Conservation (phyloP, 768 basidiomycete species). For the Tylopilus rubrobrunneus region DNA sequence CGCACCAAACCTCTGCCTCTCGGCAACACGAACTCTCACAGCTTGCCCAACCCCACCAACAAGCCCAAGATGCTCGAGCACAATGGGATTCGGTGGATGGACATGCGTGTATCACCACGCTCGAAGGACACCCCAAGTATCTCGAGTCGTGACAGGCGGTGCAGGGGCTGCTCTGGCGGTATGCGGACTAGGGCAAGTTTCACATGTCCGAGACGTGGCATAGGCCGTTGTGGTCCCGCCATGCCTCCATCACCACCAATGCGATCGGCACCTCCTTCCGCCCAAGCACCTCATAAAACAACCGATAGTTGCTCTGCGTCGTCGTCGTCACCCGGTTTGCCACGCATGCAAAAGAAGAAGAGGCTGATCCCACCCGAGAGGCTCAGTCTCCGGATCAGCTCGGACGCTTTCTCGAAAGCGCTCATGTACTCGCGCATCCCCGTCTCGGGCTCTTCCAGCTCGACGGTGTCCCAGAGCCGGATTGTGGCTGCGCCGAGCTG, state of each 20-base stretch:
- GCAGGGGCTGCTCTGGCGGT: too few species aligned
- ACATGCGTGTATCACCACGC: too few species aligned
- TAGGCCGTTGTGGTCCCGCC: conserved; percentile 32
- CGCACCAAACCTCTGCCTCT: conserved; percentile 17
- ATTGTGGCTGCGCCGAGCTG: conserved; percentile 18
- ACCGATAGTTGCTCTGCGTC: too few species aligned
- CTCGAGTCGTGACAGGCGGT: too few species aligned
- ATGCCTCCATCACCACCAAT: conserved; percentile 31
- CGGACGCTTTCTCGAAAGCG: conserved; percentile 26
- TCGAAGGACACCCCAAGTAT: too few species aligned
- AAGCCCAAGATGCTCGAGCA: conserved; percentile 19
- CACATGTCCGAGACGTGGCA: too few species aligned
- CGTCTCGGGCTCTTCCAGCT: conserved; percentile 25
- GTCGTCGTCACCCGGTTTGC: conserved; percentile 24
- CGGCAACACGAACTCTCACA: conserved; percentile 16
- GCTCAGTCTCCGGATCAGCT: conserved; percentile 30
- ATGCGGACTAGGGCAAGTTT: too few species aligned
- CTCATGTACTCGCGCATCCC: conserved; percentile 18
- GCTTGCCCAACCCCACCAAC: conserved; percentile 15
- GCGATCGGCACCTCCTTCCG: conserved; percentile 35
- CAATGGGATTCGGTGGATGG: too few species aligned
- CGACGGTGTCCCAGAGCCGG: conserved; percentile 32
- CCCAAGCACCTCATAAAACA: conserved; percentile 41
- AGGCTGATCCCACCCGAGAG: conserved; percentile 28
- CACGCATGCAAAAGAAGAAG: conserved; percentile 33